Evolutionary conservation across 495 filamentous ascomycete species (phyloP), one percentile per base, ranked within the genome.

Genomic region (Pyrenula aspistea): DNA sequence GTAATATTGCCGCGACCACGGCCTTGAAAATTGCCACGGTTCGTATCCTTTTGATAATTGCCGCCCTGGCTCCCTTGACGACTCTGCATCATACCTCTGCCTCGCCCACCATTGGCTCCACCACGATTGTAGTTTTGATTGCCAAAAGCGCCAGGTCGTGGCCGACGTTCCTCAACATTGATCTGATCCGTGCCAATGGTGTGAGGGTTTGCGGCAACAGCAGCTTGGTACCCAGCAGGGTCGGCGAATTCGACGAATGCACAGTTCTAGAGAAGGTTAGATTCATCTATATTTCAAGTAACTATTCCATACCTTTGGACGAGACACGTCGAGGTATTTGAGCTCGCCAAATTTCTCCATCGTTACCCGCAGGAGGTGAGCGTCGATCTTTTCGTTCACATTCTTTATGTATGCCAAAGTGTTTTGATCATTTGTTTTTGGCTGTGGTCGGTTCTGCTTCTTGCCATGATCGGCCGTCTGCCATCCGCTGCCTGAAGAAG

Each of bases 191-290:
- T 84, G 55, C 82, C 86, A 55, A 98, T 81, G 51, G 79, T 77
- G 73, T 93, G 90, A 10, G 94, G 91, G 74, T 93, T 97, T 57
- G 83, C 87, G 56, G 79, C 80, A 47, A 89, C 77, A 22, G 93
- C 93, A 58, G 87, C 85, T 61, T 83, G 75, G 67, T 92, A 96
- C 21, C 81, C 89, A 51, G 88, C 77, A 51, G 80, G 63, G 47
- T 86, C 87, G 62, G 82, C 83, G 66, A 94, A 98, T 65, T 98
- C 94, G 59, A 96, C 87, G 66, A 96, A 96, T 24, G 93, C 94
- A 65, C 90, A 96, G 75, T 91, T 96, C 94, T 96, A 62, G 20
- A 55, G 22, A n/a, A 12, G 25, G 53, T 55, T 20, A 25, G 22
- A 4, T n/a, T 55, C 49, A 12, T 42, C 10, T 55, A 42, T 4